phyloP scores from a whole-genome alignment of 306 rosid genomes.

The Sophora flavescens region DNA sequence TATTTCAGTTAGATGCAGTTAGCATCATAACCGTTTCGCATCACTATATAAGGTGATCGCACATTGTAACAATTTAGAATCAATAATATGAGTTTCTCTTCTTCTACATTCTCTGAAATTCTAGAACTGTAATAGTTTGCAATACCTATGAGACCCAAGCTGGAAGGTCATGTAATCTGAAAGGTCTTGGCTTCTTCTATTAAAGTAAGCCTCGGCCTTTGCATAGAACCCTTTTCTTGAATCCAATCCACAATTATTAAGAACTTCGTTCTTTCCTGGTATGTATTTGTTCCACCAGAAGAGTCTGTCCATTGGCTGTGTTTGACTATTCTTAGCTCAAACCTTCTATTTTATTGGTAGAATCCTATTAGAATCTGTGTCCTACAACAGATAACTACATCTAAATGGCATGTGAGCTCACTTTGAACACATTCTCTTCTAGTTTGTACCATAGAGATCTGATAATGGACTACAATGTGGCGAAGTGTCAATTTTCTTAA shows the following conservation, averaged over 20 bases:
- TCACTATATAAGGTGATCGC: too few species aligned
- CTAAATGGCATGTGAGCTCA: background rate
- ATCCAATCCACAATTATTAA: background rate
- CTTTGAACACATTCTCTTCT: slow-evolving; percentile 4
- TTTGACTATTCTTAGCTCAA: background rate
- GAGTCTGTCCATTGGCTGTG: background rate
- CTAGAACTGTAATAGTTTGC: too few species aligned
- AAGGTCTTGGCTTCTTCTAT: background rate
- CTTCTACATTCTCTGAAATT: too few species aligned
- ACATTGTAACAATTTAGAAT: too few species aligned
- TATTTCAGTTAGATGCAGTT: too few species aligned
- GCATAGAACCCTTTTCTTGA: background rate
- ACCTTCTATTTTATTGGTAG: background rate
- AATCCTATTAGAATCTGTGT: background rate
- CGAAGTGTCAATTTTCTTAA: background rate
- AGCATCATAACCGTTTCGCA: too few species aligned
- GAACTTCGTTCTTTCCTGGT: background rate
- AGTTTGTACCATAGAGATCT: background rate
- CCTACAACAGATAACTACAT: slow-evolving; percentile 1
- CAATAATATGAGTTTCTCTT: too few species aligned
- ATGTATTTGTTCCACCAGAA: background rate
- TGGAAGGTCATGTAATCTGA: too few species aligned
- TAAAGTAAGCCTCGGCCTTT: background rate
- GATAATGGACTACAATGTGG: background rate
- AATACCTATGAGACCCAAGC: background rate